Conservation (phyloP, 768 basidiomycete genomes). For the Guyanaporus albipodus region DNA sequence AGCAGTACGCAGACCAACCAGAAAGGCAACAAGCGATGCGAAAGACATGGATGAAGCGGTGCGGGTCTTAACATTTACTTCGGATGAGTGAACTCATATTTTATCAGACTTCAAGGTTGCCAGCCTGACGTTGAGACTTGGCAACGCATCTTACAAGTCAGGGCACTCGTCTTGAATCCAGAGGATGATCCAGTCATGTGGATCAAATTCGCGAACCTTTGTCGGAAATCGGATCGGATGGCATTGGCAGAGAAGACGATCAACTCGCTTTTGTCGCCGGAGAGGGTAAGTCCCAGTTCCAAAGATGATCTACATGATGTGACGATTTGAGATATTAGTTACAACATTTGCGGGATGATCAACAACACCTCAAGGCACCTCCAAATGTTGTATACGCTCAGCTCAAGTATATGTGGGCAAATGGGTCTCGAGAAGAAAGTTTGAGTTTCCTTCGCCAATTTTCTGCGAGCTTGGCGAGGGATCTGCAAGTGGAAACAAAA, state of each 20-base stretch:
- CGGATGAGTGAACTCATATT: neutral
- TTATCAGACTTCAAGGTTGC: slow-evolving; percentile 79
- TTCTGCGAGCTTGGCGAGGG: slow-evolving; percentile 67
- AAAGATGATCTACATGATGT: neutral
- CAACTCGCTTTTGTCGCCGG: slow-evolving; percentile 81
- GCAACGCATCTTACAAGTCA: slow-evolving; percentile 95
- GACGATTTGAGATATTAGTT: slow-evolving; percentile 24
- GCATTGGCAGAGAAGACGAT: slow-evolving; percentile 96
- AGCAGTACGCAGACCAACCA: slow-evolving; percentile 89
- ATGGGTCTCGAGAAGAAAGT: slow-evolving; percentile 70
- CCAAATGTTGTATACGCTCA: slow-evolving; percentile 96
- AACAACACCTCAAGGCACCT: slow-evolving; percentile 67
- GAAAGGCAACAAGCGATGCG: slow-evolving; percentile 88
- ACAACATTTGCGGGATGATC: slow-evolving; percentile 48
- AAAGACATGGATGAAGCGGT: slow-evolving; percentile 98
- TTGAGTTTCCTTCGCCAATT: slow-evolving; percentile 82
- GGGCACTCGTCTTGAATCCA: slow-evolving; percentile 88
- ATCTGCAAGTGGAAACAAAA: slow-evolving; percentile 60
- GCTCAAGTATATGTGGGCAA: slow-evolving; percentile 94
- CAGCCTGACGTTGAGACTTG: slow-evolving; percentile 99
- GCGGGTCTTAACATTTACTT: slow-evolving; percentile 7
- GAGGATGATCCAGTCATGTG: slow-evolving; percentile 96
- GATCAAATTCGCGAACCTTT: slow-evolving; percentile 98
- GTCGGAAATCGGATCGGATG: slow-evolving; percentile 93
- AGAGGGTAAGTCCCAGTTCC: slow-evolving; percentile 43